Conservation (phyloP, 345 rosid species). For the Geranium brycei region DNA sequence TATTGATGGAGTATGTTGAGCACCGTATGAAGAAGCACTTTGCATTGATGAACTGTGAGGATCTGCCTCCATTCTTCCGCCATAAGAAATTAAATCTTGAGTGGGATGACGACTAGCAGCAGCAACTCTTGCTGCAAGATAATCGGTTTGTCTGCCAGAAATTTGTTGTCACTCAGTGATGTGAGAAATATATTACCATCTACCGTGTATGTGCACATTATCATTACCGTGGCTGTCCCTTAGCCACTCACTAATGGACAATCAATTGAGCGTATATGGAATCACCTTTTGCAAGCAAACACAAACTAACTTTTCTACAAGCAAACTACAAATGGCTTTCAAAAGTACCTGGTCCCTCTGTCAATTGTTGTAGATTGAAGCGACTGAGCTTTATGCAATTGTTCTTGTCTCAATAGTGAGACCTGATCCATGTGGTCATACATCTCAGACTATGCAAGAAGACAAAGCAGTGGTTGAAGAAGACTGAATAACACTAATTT, state of each 20-base stretch:
- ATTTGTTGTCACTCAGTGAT: constrained; percentile 61
- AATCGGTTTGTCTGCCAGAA: constrained; percentile 41
- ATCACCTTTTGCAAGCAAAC: neutral
- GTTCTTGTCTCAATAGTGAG: constrained; percentile 73
- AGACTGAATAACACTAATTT: neutral
- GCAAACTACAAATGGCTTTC: neutral
- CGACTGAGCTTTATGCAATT: constrained; percentile 56
- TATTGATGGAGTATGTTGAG: constrained; percentile 63
- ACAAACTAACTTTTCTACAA: neutral
- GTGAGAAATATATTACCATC: constrained; percentile 10
- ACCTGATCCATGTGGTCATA: constrained; percentile 76
- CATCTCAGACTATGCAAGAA: constrained; percentile 38
- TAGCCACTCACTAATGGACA: neutral
- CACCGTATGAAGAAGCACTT: constrained; percentile 52
- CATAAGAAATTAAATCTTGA: constrained; percentile 58
- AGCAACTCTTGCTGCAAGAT: constrained; percentile 53
- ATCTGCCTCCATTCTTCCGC: constrained; percentile 72
- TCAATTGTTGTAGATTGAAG: constrained; percentile 59
- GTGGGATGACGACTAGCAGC: constrained; percentile 55
- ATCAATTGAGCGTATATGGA: neutral
- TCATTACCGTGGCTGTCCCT: neutral
- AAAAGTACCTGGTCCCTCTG: constrained; percentile 62
- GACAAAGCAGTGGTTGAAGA: neutral
- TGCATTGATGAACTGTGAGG: constrained; percentile 52
- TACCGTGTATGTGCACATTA: constrained; percentile 1